phyloP scores from a whole-genome alignment of 495 filamentous ascomycete genomes.

The Aspergillus egyptiacus region DNA sequence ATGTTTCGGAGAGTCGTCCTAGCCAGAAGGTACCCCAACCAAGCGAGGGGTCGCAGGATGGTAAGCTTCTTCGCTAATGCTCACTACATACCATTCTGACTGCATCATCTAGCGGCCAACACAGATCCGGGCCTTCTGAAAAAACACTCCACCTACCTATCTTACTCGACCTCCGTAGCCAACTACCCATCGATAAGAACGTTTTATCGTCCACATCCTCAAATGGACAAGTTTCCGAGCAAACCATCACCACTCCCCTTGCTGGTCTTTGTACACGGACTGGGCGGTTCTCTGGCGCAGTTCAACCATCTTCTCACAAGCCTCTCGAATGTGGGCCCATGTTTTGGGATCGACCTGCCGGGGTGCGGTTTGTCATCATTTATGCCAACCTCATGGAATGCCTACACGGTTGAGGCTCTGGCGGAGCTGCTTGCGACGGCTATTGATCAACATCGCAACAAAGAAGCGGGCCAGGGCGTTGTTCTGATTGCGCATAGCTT shows the following conservation, averaged over 20 bases:
- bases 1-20: constrained; percentile 21
- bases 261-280: constrained; percentile 84
- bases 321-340: constrained; percentile 78
- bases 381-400: constrained; percentile 62
- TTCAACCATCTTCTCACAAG: constrained; percentile 78
- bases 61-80: constrained; percentile 16
- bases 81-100: neutral
- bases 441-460: constrained; percentile 65
- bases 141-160: constrained; percentile 65
- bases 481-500: constrained; percentile 84
- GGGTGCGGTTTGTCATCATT: constrained; percentile 80
- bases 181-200: constrained; percentile 75
- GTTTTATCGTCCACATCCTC: constrained; percentile 76
- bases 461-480: constrained; percentile 61
- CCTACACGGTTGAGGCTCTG: constrained; percentile 72
- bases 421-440: constrained; percentile 65
- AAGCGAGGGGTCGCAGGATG: constrained; percentile 28
- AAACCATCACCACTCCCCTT: constrained; percentile 70
- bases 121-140: constrained; percentile 72
- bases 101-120: constrained; percentile 25
- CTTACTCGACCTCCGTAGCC: constrained; percentile 62
- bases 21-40: constrained; percentile 20
- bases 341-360: constrained; percentile 83
- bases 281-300: constrained; percentile 84
- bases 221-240: constrained; percentile 68